A percentile compares a stretch with the other conserved stretches of the same genome.
Conservation (phyloP, 2,329 filamentous ascomycete genomes). For the Penicillium sp. region DNA sequence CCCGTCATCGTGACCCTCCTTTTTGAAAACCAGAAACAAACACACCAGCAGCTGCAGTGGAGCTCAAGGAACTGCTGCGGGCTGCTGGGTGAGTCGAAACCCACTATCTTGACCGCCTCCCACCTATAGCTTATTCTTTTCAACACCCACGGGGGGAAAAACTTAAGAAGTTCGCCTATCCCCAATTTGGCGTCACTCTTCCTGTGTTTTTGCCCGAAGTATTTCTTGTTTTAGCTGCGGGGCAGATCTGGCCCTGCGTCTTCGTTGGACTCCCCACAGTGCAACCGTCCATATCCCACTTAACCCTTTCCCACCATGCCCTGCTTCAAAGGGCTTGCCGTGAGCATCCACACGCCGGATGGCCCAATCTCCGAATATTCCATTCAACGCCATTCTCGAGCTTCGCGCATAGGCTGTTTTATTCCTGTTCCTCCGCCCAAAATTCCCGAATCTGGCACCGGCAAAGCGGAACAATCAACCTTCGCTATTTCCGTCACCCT, state of each 20-base stretch:
- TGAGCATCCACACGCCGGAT: slow-evolving; percentile 84
- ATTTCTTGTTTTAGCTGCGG: slow-evolving; percentile 11
- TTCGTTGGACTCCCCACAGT: slow-evolving; percentile 4
- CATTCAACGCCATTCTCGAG: slow-evolving; percentile 87
- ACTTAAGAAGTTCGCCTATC: slow-evolving; percentile 10
- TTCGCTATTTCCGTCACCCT: slow-evolving; percentile 98
- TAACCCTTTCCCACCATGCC: slow-evolving; percentile 59
- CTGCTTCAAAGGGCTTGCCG: slow-evolving; percentile 98
- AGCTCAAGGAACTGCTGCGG: slow-evolving; percentile 19
- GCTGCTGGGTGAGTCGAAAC: slow-evolving; percentile 22
- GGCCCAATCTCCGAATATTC: slow-evolving; percentile 87
- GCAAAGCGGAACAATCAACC: slow-evolving; percentile 85
- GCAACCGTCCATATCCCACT: not conserved
- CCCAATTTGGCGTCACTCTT: slow-evolving; percentile 4
- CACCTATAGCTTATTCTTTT: slow-evolving; percentile 15
- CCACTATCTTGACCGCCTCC: slow-evolving; percentile 25
- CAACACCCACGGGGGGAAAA: slow-evolving; percentile 9
- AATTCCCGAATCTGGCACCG: slow-evolving; percentile 64
- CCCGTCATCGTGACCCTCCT: slow-evolving; percentile 9
- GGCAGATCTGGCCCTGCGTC: slow-evolving; percentile 11
- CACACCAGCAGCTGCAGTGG: slow-evolving; percentile 24
- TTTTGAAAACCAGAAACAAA: slow-evolving; percentile 13
- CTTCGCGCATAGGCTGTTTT: slow-evolving; percentile 92
- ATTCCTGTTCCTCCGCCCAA: slow-evolving; percentile 91
- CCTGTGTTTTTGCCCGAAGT: not conserved